Evolutionary conservation across 2,329 filamentous ascomycete species (phyloP), one percentile per base, ranked within the genome.

Genomic region (Penicillium sp.): DNA sequence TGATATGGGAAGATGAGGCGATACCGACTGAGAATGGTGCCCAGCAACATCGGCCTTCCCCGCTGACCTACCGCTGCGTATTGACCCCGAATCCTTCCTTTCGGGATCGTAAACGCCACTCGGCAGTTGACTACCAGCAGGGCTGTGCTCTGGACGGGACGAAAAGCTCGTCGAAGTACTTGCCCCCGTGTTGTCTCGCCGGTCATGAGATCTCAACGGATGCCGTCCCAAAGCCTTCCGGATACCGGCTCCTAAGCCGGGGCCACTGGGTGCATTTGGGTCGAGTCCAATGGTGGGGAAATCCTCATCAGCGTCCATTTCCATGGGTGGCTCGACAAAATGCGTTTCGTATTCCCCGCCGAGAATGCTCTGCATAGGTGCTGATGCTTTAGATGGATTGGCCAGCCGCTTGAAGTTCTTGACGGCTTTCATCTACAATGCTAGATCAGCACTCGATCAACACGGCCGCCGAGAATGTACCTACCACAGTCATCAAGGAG

Each of bases 351-450:
- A 71, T 20, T 77, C 75, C 39, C 74, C 71, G 3, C 79, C 80
- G 13, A 84, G 70, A 20, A 83, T 78, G 29, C 76, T 77, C 44
- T 80, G 75, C 54, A 83, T 72, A 18, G 73, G 68, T 9, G 59
- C 53, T 4, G 77, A 54, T 31, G 53, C 70, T 53, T 76, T 72
- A 45, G 74, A 76, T 41, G 74, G 70, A 48, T 79, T 73, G 19
- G 93, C 69, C 7, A 94, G 74, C 35, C 78, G 72, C 63, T 94
- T 96, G 73, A 97, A 96, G 42, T 85, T 86, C 48, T 84, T 83
- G 27, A 94, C 91, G 3, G 90, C 93, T 78, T 87, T 93, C 74
- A 97, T 86, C 83, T 88, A 48, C 13, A 23, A 19, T 14, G n/a
- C 33, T 9, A 3, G 14, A 19, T 41, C 25, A 38, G 17, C 8